These are phyloP conservation scores for Amborella trichopoda DNA, from an alignment of 164 flowering plant genomes.

Conservation along the genomic window DNA sequence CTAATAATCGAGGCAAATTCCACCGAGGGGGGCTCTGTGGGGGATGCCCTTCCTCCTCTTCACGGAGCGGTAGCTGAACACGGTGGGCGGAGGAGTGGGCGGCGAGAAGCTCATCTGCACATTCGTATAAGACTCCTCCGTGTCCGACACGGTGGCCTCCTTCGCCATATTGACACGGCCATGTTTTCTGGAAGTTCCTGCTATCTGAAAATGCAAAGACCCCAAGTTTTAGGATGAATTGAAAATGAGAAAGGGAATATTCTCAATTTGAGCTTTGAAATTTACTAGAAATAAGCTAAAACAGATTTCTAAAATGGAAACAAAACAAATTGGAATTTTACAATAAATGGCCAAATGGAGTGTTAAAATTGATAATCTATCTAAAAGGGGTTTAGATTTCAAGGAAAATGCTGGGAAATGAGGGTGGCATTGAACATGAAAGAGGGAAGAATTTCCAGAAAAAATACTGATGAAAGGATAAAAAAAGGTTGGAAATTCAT, in stretches of 20 bases:
- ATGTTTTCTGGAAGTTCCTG: constrained; percentile 49
- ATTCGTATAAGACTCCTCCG: constrained; percentile 59
- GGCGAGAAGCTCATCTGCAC: constrained; percentile 60
- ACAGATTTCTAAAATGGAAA: neutral
- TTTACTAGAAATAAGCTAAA: neutral
- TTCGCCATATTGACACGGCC: constrained; percentile 15
- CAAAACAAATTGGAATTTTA: neutral
- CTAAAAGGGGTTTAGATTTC: neutral
- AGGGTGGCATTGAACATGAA: neutral
- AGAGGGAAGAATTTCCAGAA: neutral
- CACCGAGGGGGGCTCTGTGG: constrained; percentile 79
- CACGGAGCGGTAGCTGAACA: constrained; percentile 39
- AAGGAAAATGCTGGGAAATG: neutral
- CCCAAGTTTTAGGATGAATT: too few relatives aligned
- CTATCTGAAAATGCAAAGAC: too few relatives aligned
- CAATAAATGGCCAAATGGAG: neutral
- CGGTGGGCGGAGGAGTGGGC: constrained; percentile 75
- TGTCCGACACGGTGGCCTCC: constrained; percentile 25
- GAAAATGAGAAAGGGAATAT: neutral
- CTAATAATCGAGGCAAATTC: constrained; percentile 42
- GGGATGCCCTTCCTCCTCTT: constrained; percentile 92
- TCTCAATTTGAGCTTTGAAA: too few relatives aligned
- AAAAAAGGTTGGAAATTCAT: neutral
- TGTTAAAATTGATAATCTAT: neutral
- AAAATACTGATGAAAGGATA: neutral